These are phyloP conservation scores for Coleophoma eucalyptorum DNA, from an alignment of 2,329 filamentous ascomycete species.

Conservation along the genomic window DNA sequence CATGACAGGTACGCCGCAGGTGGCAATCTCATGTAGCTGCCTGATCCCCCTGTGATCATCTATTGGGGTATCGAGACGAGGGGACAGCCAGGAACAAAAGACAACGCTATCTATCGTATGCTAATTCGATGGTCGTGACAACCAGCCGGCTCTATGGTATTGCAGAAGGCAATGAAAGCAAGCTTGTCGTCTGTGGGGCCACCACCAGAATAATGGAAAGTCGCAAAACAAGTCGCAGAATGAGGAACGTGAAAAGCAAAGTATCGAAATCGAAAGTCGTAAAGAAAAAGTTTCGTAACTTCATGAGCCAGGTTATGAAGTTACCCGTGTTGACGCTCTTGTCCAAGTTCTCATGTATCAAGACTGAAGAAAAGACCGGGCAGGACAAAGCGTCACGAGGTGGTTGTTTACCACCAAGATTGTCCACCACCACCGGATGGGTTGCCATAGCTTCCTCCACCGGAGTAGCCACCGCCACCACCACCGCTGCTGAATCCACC, in stretches of 20 bases:
- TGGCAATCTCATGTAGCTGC: constrained; percentile 26
- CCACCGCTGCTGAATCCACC: constrained; percentile 35
- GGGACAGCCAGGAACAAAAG: constrained; percentile 28
- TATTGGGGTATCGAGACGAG: constrained; percentile 26
- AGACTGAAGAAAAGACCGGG: constrained; percentile 12
- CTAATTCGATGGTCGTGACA: constrained; percentile 25
- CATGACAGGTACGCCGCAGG: constrained; percentile 26
- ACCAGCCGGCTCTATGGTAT: constrained; percentile 17
- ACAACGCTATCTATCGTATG: constrained; percentile 34
- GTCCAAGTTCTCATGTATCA: constrained; percentile 19
- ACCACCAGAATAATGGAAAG: constrained; percentile 26
- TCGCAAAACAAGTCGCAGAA: constrained; percentile 14
- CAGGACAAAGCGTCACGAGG: constrained; percentile 15
- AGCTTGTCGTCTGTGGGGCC: constrained; percentile 20
- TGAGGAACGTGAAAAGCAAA: constrained; percentile 11
- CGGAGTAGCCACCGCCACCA: constrained; percentile 59
- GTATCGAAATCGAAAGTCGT: constrained; percentile 11
- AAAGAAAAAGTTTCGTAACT: constrained; percentile 11
- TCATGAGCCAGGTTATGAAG: constrained; percentile 11
- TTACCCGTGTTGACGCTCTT: constrained; percentile 21
- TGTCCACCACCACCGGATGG: constrained; percentile 40
- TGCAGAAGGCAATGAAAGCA: constrained; percentile 18
- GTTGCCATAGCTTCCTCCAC: constrained; percentile 42
- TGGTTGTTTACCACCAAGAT: constrained; percentile 50
- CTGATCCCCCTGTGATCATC: constrained; percentile 26